Percentiles rank a stretch among this genome's conserved stretches.
Conservation (phyloP, 257 asterid genomes). For the Apocynum venetum region DNA sequence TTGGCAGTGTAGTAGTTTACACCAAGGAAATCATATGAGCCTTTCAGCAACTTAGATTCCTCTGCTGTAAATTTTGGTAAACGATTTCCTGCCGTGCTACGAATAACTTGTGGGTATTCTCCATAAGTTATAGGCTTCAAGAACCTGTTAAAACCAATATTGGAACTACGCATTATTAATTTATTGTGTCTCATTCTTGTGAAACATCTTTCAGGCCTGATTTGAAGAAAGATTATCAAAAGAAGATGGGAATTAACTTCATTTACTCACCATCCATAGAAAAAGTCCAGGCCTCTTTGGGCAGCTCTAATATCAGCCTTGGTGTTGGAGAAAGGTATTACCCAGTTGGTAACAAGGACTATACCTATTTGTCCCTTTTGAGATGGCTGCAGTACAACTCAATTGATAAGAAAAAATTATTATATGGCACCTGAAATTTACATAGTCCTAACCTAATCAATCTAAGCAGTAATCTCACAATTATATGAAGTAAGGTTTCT, state of each 20-base stretch:
- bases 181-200: no score
- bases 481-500: no score
- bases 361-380: slow-evolving; percentile 66
- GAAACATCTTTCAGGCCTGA: no score
- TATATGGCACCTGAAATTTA: no score
- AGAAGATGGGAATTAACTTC: no score
- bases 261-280: slow-evolving; percentile 50
- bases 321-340: slow-evolving; percentile 30
- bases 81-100: slow-evolving; percentile 11
- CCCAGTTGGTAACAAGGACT: slow-evolving; percentile 32
- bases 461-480: no score
- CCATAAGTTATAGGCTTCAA: slow-evolving; percentile 25
- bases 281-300: slow-evolving; percentile 51
- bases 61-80: slow-evolving; percentile 20
- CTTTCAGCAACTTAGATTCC: slow-evolving; percentile 18
- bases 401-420: no score
- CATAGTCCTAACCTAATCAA: no score
- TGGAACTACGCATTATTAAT: no score
- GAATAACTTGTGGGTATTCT: slow-evolving; percentile 22
- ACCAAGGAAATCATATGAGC: slow-evolving; percentile 30
- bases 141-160: slow-evolving; percentile 14
- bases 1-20: slow-evolving; percentile 25
- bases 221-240: no score
- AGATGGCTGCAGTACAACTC: slow-evolving; percentile 23
- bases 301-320: slow-evolving; percentile 37